A percentile compares a stretch with the other conserved stretches of the same genome.
phyloP scores from a whole-genome alignment of 2,329 filamentous ascomycete species.

The Beauveria scarabaeidicola region DNA sequence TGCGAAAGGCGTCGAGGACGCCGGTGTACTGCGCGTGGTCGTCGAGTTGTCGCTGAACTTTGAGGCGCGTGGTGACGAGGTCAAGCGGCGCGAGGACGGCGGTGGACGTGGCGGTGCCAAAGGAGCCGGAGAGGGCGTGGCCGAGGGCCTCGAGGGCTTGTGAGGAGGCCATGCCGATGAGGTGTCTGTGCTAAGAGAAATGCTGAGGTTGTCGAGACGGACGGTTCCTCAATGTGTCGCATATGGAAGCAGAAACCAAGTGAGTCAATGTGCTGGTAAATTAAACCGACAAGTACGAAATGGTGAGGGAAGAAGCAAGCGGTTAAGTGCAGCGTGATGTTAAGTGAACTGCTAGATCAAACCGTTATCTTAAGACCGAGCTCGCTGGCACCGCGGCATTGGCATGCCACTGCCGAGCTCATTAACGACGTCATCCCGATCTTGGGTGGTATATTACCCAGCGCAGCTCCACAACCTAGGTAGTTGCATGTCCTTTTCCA shows the following conservation, averaged over 20 bases:
- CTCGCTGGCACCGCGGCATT: not conserved
- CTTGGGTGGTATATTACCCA: not conserved
- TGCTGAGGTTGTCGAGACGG: not conserved
- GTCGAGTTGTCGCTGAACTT: constrained; percentile 60
- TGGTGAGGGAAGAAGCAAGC: not conserved
- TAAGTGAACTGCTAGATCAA: not conserved
- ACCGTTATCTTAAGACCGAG: not conserved
- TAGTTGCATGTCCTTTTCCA: not conserved
- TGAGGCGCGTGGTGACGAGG: constrained; percentile 71
- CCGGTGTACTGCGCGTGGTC: constrained; percentile 48
- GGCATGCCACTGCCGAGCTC: not conserved
- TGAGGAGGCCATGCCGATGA: constrained; percentile 22
- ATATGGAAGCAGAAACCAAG: too few species aligned
- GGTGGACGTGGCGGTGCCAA: constrained; percentile 72
- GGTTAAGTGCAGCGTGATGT: not conserved
- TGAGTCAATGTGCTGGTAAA: not conserved
- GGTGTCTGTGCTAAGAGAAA: not conserved
- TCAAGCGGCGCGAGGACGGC: constrained; percentile 73
- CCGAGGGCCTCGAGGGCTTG: constrained; percentile 61
- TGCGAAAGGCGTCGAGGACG: constrained; percentile 59
- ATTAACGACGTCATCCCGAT: constrained; percentile 5
- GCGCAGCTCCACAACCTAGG: not conserved
- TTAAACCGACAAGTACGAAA: too few species aligned
- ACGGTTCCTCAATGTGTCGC: too few species aligned
- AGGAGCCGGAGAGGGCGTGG: constrained; percentile 72